Base-by-base conservation (phyloP, 202 grass and related monocot genomes). In the Musa balbisiana region DNA sequence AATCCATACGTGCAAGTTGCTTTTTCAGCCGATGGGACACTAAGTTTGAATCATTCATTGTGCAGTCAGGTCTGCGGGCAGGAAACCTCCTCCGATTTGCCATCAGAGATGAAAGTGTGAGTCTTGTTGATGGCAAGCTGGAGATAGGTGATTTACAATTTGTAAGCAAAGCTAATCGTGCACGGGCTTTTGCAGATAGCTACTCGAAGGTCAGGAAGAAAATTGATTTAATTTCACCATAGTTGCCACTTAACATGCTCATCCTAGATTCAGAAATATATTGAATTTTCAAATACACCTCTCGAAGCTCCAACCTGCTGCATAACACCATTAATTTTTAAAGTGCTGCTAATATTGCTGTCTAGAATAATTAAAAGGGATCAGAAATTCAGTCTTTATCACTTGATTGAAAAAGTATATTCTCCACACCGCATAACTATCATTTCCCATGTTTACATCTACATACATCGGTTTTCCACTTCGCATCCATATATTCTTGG, bases 51-150 rank as follows among this genome's bases (percentile, higher is more conserved):
- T 62, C 8, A 68, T 73, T 29, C 72, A 84, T 78, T 86, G 3
- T 88, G 58, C 79, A 98, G 94, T 89, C 87, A 55, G 85, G 83
- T 51, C 75, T 98, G 21, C 73, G 71, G 67, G 49, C 80, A 60
- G 94, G 94, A 71, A 89, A 93, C 77, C 88, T 98, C 83, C 79
- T 94, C 8, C 86, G 85, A 11, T 85, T 93, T 74, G 83, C 83
- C 71, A 71, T 94, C 80, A 87, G 67, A 92, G 94, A 98, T 88
- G 94, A 92, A 62, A 83, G 77, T 25, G 86, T 93, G 59, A 93
- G 82, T 79, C 83, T 97, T 77, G 82, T 86, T 74, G 90, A 93
- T 76, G 94, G 90, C 71, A 91, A 91, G 79, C 79, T 91, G 69
- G 86, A 89, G 55, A 85, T 93, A 8, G 25, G 83, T 56, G 72